Conservation (phyloP, 2,329 filamentous ascomycete species). For the Parastagonospora avenae region DNA sequence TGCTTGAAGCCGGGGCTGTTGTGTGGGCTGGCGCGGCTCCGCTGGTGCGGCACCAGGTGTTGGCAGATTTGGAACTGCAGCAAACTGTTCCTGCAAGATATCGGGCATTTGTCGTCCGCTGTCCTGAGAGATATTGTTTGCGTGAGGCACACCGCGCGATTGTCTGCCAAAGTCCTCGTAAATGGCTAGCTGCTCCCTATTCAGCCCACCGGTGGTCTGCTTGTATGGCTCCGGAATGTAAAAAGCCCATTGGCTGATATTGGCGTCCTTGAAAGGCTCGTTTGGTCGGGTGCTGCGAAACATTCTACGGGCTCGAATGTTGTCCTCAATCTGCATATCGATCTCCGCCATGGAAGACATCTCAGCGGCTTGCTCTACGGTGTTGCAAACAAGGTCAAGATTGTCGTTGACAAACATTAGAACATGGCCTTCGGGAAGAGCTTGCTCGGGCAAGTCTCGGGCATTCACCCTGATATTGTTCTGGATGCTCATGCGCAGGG, state of each 20-base stretch:
- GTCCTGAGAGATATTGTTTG: slow-evolving; percentile 62
- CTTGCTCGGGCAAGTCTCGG: slow-evolving; percentile 66
- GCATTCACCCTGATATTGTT: slow-evolving; percentile 94
- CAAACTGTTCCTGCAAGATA: slow-evolving; percentile 65
- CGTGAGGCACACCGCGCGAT: slow-evolving; percentile 68
- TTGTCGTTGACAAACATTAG: slow-evolving; percentile 99
- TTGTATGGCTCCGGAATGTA: slow-evolving; percentile 95
- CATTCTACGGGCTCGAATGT: slow-evolving; percentile 76
- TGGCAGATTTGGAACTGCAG: slow-evolving; percentile 64
- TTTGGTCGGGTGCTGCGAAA: slow-evolving; percentile 77
- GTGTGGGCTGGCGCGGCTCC: slow-evolving; percentile 62
- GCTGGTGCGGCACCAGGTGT: slow-evolving; percentile 67
- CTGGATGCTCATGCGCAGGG: slow-evolving; percentile 91
- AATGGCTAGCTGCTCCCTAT: slow-evolving; percentile 89
- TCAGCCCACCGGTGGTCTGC: slow-evolving; percentile 80
- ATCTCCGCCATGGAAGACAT: slow-evolving; percentile 93
- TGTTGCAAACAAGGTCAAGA: slow-evolving; percentile 86
- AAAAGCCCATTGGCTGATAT: slow-evolving; percentile 87
- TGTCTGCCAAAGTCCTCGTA: slow-evolving; percentile 96
- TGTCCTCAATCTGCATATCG: slow-evolving; percentile 85
- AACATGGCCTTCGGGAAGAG: slow-evolving; percentile 90
- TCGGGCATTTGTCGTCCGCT: slow-evolving; percentile 65
- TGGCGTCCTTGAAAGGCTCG: slow-evolving; percentile 81
- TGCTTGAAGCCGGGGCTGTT: slow-evolving; percentile 51
- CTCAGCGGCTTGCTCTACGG: slow-evolving; percentile 95